Conservation (phyloP, 2,329 filamentous ascomycete species). For the Microascus cirrosus region DNA sequence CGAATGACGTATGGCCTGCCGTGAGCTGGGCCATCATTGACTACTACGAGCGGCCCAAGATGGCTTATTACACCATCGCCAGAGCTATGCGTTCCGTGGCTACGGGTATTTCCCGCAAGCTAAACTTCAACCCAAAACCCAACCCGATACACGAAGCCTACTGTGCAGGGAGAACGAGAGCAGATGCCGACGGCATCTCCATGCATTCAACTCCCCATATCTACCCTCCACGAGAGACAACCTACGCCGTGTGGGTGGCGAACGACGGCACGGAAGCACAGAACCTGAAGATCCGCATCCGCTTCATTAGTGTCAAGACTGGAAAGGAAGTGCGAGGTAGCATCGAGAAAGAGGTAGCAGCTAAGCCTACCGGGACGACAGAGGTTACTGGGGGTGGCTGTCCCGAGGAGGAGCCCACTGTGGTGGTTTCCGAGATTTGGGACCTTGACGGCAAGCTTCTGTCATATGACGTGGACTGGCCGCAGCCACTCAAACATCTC, state of each 20-base stretch:
- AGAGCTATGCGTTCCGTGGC: constrained; percentile 64
- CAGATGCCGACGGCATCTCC: constrained; percentile 15
- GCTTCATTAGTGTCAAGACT: constrained; percentile 51
- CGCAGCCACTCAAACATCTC: constrained; percentile 59
- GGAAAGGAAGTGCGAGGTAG: constrained; percentile 38
- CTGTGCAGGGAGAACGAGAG: constrained; percentile 36
- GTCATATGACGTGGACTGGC: constrained; percentile 60
- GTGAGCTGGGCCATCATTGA: constrained; percentile 71
- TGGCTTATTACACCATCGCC: constrained; percentile 68
- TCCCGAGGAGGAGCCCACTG: constrained; percentile 34
- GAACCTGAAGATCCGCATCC: constrained; percentile 41
- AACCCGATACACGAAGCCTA: constrained; percentile 46
- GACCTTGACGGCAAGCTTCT: constrained; percentile 34
- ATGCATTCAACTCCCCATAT: not conserved
- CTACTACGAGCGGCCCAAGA: constrained; percentile 68
- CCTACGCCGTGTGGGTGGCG: constrained; percentile 43
- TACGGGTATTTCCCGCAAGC: constrained; percentile 53
- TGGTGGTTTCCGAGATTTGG: constrained; percentile 50
- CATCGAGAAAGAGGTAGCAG: constrained; percentile 23
- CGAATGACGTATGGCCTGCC: constrained; percentile 80
- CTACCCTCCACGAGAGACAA: not conserved
- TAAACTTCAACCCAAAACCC: constrained; percentile 34
- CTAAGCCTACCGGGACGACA: constrained; percentile 29
- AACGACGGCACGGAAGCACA: constrained; percentile 43
- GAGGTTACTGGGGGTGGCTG: constrained; percentile 32